Conservation (phyloP, 345 rosid genomes). For the Melastoma malabathricum region DNA sequence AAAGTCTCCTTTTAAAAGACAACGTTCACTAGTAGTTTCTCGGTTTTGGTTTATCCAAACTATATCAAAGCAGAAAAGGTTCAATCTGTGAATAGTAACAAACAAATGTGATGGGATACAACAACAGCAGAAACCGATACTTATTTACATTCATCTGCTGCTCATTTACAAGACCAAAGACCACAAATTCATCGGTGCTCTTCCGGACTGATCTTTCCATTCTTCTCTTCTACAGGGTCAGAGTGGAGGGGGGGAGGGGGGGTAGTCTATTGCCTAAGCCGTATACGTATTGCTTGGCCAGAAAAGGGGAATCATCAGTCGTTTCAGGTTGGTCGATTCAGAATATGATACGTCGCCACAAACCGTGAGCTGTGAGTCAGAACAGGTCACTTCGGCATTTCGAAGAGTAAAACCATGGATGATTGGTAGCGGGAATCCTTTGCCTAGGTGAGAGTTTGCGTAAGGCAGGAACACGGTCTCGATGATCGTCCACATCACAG, state of each 20-base stretch:
- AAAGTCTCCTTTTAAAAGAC: neutral
- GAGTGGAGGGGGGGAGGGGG: slow-evolving; percentile 3
- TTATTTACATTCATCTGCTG: too few species aligned
- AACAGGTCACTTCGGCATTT: slow-evolving; percentile 42
- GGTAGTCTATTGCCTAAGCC: too few species aligned
- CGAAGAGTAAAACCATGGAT: slow-evolving; percentile 71
- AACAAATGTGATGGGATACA: neutral
- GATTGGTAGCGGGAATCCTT: slow-evolving; percentile 81
- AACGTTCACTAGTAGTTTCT: too few species aligned
- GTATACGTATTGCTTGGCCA: neutral
- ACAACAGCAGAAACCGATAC: too few species aligned
- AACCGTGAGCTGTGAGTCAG: slow-evolving; percentile 42
- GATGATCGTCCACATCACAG: slow-evolving; percentile 75
- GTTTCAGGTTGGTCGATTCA: slow-evolving; percentile 15
- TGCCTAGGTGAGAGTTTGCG: slow-evolving; percentile 54
- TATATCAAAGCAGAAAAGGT: neutral
- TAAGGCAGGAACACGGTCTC: slow-evolving; percentile 77
- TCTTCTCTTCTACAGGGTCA: too few species aligned
- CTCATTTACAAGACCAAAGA: too few species aligned
- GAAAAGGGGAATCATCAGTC: slow-evolving; percentile 3
- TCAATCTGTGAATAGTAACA: neutral
- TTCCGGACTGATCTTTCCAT: too few species aligned
- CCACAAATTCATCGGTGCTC: too few species aligned
- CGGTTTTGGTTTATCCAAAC: neutral
- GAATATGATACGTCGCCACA: slow-evolving; percentile 52